Conservation (phyloP, 345 rosid species). For the Iberis pinnata region DNA sequence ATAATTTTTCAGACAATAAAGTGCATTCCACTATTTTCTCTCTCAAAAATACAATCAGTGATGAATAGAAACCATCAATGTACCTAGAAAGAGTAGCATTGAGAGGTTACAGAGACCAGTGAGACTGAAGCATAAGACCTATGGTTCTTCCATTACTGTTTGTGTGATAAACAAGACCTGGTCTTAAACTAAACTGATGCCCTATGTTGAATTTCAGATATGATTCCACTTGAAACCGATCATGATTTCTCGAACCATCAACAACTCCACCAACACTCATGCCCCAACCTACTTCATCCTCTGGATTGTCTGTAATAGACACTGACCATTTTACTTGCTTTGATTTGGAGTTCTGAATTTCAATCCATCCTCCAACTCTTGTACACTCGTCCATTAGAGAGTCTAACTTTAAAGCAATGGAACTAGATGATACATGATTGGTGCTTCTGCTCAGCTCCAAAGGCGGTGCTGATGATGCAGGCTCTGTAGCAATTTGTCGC, state of each 20-base stretch:
- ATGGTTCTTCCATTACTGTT: slow-evolving; percentile 43
- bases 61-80: slow-evolving; percentile 2
- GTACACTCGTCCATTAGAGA: slow-evolving; percentile 52
- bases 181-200: slow-evolving; percentile 49
- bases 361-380: slow-evolving; percentile 67
- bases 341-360: slow-evolving; percentile 45
- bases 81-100: not conserved
- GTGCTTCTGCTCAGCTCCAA: slow-evolving; percentile 15
- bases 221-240: slow-evolving; percentile 59
- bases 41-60: not conserved
- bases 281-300: slow-evolving; percentile 80
- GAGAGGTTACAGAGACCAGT: slow-evolving; percentile 61
- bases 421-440: slow-evolving; percentile 28
- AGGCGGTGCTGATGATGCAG: slow-evolving; percentile 25
- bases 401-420: slow-evolving; percentile 60
- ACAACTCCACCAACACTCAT: slow-evolving; percentile 46
- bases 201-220: slow-evolving; percentile 46
- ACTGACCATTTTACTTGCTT: slow-evolving; percentile 53
- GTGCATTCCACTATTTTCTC: no score
- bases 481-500: slow-evolving; percentile 19
- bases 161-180: slow-evolving; percentile 53
- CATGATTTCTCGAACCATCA: slow-evolving; percentile 36
- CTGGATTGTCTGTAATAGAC: slow-evolving; percentile 46
- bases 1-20: no score
- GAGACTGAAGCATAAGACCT: slow-evolving; percentile 62